Conservation (phyloP, 2,329 filamentous ascomycete species). For the Tolypocladium ovalisporum region DNA sequence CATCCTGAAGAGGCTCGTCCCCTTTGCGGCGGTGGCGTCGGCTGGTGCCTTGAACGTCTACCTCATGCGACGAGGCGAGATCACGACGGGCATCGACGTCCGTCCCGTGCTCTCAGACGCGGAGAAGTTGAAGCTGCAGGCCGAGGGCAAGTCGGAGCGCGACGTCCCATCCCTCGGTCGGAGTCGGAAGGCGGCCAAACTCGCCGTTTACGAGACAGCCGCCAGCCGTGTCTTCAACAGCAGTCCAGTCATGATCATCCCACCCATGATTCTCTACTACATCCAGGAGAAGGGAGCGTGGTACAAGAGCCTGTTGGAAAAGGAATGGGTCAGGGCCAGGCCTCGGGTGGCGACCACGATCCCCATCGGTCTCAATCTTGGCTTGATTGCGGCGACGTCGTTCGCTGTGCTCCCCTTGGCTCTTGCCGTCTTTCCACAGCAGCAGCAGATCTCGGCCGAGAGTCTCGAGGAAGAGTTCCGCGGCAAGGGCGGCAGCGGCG, state of each 20-base stretch:
- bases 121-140: slow-evolving; percentile 48
- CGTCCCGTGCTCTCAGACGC: slow-evolving; percentile 68
- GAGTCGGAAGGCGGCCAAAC: slow-evolving; percentile 73
- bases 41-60: slow-evolving; percentile 92
- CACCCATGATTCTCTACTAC: slow-evolving; percentile 73
- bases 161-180: slow-evolving; percentile 68
- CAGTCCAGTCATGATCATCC: slow-evolving; percentile 94
- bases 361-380: slow-evolving; percentile 75
- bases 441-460: slow-evolving; percentile 67
- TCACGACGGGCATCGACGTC: slow-evolving; percentile 83
- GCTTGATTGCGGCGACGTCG: slow-evolving; percentile 75
- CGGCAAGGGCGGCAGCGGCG: slow-evolving; percentile 64
- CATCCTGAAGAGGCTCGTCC: slow-evolving; percentile 77
- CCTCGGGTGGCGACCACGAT: slow-evolving; percentile 47
- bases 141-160: slow-evolving; percentile 50
- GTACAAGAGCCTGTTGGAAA: slow-evolving; percentile 37
- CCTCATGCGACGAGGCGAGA: slow-evolving; percentile 95
- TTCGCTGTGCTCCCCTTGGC: slow-evolving; percentile 84
- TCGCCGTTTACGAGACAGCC: slow-evolving; percentile 90
- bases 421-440: slow-evolving; percentile 83
- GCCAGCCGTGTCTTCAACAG: slow-evolving; percentile 85
- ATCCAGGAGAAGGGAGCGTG: slow-evolving; percentile 49
- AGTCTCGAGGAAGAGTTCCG: slow-evolving; percentile 80
- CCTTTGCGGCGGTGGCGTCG: slow-evolving; percentile 88
- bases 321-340: slow-evolving; percentile 66